phyloP scores from a whole-genome alignment of 768 basidiomycete species.

The Lentinula detonsa region DNA sequence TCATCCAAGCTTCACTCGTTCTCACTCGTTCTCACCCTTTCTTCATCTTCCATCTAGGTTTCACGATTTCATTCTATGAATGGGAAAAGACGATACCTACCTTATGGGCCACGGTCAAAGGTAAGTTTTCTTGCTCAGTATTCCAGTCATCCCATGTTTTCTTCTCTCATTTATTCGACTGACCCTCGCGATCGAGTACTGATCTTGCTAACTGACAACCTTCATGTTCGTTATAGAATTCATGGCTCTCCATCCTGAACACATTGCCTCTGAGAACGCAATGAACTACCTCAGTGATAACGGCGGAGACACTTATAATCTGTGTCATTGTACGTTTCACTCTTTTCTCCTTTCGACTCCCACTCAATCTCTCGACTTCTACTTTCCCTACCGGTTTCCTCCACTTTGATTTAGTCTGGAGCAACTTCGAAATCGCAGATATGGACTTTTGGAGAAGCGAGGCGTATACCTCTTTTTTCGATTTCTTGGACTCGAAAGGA shows the following conservation, averaged over 20 bases:
- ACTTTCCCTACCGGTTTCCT: not conserved
- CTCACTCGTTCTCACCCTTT: conserved; percentile 5
- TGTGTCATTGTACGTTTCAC: conserved; percentile 58
- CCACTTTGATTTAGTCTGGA: conserved; percentile 37
- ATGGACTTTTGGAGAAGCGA: conserved; percentile 65
- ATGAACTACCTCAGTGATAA: conserved; percentile 66
- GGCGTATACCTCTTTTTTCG: conserved; percentile 62
- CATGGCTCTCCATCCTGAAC: conserved; percentile 46
- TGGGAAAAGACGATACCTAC: conserved; percentile 74
- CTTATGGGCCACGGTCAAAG: conserved; percentile 66
- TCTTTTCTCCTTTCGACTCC: conserved; percentile 19
- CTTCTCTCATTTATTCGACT: too few relatives aligned
- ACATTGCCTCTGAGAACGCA: conserved; percentile 52
- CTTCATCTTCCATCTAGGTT: conserved; percentile 35
- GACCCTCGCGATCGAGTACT: too few relatives aligned
- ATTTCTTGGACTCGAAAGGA: conserved; percentile 53
- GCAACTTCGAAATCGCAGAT: conserved; percentile 44
- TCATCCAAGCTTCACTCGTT: not conserved
- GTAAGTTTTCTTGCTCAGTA: too few relatives aligned
- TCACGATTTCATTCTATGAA: conserved; percentile 73
- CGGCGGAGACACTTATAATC: conserved; percentile 64
- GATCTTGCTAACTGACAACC: not conserved
- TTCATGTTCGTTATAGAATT: conserved; percentile 41
- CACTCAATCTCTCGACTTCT: conserved; percentile 23
- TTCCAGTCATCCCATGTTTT: too few relatives aligned